phyloP scores from a whole-genome alignment of 2,329 filamentous ascomycete genomes.

The Arthrinium phaeospermum region DNA sequence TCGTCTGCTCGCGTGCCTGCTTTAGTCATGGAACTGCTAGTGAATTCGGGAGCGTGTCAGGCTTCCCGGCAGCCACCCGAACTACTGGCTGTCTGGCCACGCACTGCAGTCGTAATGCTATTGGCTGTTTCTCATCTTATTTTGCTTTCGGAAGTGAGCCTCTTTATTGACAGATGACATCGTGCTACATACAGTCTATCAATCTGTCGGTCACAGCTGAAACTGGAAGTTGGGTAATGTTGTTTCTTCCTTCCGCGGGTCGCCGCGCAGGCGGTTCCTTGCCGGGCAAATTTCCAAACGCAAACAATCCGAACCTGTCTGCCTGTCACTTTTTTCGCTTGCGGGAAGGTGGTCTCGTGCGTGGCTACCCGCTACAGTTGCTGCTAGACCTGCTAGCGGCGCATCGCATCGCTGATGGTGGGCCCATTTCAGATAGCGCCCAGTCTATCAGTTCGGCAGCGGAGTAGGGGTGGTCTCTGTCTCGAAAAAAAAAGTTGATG shows the following conservation, averaged over 20 bases:
- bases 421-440: not conserved
- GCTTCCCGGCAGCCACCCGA: not conserved
- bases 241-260: not conserved
- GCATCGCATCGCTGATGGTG: slow-evolving; percentile 6
- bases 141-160: not conserved
- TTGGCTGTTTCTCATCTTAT: not conserved
- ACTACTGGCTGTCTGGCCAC: not conserved
- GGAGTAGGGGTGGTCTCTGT: not conserved
- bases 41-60: not conserved
- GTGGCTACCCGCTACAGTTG: not conserved
- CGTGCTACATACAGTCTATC: not conserved
- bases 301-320: not conserved
- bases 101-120: not conserved
- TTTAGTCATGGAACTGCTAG: not conserved
- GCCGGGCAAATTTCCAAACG: not conserved
- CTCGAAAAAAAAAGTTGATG: not conserved
- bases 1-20: not conserved
- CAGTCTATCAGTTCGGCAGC: slow-evolving; percentile 6
- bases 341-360: not conserved
- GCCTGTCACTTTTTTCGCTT: not conserved
- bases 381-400: not conserved
- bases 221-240: not conserved
- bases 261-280: not conserved
- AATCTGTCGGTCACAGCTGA: not conserved
- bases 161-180: not conserved